A percentile compares a stretch with the other conserved stretches of the same genome.
These are phyloP conservation scores for Handroanthus guayacan DNA, from an alignment of 257 asterid species.

Conservation along the genomic window DNA sequence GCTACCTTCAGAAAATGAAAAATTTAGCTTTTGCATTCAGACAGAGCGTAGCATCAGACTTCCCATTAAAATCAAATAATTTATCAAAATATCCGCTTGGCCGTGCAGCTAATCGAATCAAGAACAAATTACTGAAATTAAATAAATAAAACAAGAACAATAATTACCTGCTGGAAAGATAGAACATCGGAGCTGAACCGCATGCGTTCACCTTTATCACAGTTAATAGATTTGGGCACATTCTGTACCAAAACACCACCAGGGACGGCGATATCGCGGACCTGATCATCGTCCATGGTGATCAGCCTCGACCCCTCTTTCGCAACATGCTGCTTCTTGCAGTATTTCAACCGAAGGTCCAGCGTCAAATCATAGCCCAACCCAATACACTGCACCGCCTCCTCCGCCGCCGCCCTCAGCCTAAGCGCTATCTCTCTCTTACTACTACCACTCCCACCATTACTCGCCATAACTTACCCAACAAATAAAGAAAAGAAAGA, in stretches of 20 bases:
- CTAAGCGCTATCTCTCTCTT: conserved; percentile 62
- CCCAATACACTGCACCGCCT: conserved; percentile 72
- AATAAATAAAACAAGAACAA: not conserved
- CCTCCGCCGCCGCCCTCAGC: conserved; percentile 72
- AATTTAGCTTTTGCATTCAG: conserved; percentile 5
- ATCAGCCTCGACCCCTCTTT: conserved; percentile 53
- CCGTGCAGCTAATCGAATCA: not conserved
- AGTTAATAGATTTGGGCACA: conserved; percentile 68
- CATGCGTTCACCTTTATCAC: conserved; percentile 86
- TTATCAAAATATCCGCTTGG: not conserved
- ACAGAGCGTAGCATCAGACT: conserved; percentile 8
- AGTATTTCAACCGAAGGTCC: conserved; percentile 62
- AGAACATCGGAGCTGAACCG: conserved; percentile 76
- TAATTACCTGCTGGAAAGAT: conserved; percentile 77
- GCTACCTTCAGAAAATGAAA: conserved; percentile 2
- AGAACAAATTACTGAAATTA: not conserved
- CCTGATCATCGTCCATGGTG: conserved; percentile 66
- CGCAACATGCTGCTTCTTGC: conserved; percentile 48
- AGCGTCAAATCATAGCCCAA: conserved; percentile 70
- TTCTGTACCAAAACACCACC: conserved; percentile 77
- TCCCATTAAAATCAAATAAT: not conserved
- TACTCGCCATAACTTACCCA: conserved; percentile 33
- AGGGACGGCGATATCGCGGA: conserved; percentile 71
- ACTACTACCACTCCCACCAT: conserved; percentile 41
- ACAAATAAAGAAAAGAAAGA: not conserved